A percentile compares a stretch with the other conserved stretches of the same genome.
These are phyloP conservation scores for Striga asiatica DNA, from an alignment of 257 asterid species.

Conservation along the genomic window DNA sequence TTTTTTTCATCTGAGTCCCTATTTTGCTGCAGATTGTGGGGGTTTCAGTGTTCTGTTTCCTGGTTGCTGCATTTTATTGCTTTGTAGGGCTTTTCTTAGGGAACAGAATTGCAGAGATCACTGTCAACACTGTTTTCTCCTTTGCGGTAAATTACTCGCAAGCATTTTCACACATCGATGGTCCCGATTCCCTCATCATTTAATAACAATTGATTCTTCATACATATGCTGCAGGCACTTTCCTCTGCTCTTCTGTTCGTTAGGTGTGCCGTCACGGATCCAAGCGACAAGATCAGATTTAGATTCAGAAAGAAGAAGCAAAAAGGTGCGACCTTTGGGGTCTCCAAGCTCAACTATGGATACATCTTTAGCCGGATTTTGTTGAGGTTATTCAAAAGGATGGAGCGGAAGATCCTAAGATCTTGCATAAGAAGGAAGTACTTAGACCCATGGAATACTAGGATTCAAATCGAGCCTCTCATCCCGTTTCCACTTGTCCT, in stretches of 20 bases:
- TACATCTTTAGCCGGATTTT: constrained; percentile 36
- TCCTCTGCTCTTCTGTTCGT: constrained; percentile 57
- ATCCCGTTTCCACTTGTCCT: constrained; percentile 58
- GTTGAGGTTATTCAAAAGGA: constrained; percentile 47
- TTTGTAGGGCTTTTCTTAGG: constrained; percentile 81
- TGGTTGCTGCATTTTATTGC: constrained; percentile 63
- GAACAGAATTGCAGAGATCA: constrained; percentile 46
- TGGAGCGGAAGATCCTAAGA: constrained; percentile 66
- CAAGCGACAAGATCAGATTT: constrained; percentile 65
- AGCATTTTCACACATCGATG: no score
- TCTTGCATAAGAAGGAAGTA: constrained; percentile 81
- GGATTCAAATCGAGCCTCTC: constrained; percentile 49
- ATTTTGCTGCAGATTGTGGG: constrained; percentile 65
- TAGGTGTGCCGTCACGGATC: constrained; percentile 77
- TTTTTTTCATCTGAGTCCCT: no score
- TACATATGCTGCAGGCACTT: constrained; percentile 35
- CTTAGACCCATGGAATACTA: constrained; percentile 52
- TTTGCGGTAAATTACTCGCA: constrained; percentile 50
- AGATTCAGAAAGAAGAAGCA: constrained; percentile 47
- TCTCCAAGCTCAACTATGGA: constrained; percentile 31
- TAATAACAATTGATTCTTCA: no score
- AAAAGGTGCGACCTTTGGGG: constrained; percentile 17
- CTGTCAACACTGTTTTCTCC: constrained; percentile 47
- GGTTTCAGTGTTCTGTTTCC: constrained; percentile 52
- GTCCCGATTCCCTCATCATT: not conserved